A percentile compares a stretch with the other conserved stretches of the same genome.
phyloP scores from a whole-genome alignment of 257 asterid species.

The Solanum dulcamara region DNA sequence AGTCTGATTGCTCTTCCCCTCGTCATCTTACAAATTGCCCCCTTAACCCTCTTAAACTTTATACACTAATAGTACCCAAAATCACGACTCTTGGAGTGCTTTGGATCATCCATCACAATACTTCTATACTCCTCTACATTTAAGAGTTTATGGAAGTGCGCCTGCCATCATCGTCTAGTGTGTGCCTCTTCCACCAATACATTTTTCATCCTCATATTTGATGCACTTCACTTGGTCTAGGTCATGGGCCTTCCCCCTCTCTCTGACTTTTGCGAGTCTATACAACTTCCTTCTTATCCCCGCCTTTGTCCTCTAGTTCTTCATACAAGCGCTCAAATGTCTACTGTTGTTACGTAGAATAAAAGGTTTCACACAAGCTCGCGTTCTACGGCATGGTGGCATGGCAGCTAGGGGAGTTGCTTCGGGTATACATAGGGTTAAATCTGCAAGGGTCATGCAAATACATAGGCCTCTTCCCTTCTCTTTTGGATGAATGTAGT shows the following conservation, averaged over 20 bases:
- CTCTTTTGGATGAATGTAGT: no score
- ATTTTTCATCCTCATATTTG: background rate
- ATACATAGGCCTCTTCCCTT: no score
- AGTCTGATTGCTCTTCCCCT: background rate
- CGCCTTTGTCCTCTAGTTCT: background rate
- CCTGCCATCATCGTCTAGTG: background rate
- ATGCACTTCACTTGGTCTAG: background rate
- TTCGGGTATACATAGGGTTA: no score
- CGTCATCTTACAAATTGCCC: background rate
- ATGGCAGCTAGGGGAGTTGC: no score
- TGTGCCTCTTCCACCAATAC: background rate
- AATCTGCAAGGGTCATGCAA: no score
- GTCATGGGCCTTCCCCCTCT: background rate
- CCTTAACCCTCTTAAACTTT: background rate
- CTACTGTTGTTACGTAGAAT: no score
- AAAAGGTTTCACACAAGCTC: no score
- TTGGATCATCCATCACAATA: background rate
- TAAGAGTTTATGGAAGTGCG: background rate
- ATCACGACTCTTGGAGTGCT: background rate
- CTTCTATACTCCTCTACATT: background rate
- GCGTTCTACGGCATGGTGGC: no score
- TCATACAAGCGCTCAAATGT: background rate
- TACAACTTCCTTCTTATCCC: background rate
- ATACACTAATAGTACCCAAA: background rate
- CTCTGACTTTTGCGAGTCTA: background rate